phyloP scores from a whole-genome alignment of 1,284 basidiomycete genomes.

The Ustilago tritici region DNA sequence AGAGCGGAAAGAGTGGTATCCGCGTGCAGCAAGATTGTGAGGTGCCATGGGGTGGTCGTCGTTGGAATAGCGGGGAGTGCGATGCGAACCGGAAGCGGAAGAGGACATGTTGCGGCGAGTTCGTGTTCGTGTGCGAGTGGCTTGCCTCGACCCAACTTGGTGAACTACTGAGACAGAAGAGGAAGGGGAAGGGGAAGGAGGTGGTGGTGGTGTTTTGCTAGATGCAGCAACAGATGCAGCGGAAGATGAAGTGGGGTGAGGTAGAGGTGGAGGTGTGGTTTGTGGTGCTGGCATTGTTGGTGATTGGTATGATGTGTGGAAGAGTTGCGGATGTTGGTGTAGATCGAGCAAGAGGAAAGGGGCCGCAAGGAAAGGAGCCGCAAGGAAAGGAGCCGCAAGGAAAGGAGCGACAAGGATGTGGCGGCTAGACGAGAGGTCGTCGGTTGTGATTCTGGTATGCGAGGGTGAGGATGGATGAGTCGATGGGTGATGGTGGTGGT shows the following conservation, averaged over 20 bases:
- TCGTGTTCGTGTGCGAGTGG: conserved; percentile 52
- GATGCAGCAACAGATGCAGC: conserved; percentile 20
- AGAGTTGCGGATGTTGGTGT: neutral
- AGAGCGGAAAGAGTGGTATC: conserved; percentile 67
- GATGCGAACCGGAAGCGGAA: conserved; percentile 29
- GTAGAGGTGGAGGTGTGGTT: conserved; percentile 32
- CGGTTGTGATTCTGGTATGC: neutral
- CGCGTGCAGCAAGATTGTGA: conserved; percentile 61
- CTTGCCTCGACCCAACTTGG: conserved; percentile 57
- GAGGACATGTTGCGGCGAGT: conserved; percentile 54
- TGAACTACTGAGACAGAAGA: conserved; percentile 33
- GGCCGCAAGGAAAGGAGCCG: no score
- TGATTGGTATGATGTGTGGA: neutral
- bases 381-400: neutral
- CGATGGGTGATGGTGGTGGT: neutral
- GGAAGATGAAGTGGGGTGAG: conserved; percentile 10
- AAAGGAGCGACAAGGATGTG: neutral
- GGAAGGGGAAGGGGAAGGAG: conserved; percentile 23
- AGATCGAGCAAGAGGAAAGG: conserved; percentile 8
- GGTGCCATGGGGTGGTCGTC: conserved; percentile 65
- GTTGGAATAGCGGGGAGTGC: conserved; percentile 50
- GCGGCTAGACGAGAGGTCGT: neutral
- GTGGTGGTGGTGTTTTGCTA: conserved; percentile 34
- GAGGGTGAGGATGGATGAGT: neutral
- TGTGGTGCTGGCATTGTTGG: conserved; percentile 37